Evolutionary conservation across 441 rosid genomes (phyloP).

Genomic region (Cnidoscolus chayamansa): DNA sequence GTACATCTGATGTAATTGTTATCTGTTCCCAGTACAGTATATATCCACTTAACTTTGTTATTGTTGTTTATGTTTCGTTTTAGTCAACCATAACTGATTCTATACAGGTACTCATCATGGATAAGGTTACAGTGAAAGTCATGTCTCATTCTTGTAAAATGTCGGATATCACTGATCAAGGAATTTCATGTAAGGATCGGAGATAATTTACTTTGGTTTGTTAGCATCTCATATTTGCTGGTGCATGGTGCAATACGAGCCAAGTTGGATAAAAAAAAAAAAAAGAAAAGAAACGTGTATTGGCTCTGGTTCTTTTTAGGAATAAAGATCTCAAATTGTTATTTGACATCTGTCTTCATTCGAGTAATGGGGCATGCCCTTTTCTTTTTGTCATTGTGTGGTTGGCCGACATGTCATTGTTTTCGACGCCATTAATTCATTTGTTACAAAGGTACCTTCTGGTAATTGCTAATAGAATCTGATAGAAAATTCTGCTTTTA

Average conservation of each 20-base stretch:
- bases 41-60: too few species aligned
- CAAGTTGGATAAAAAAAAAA: background rate
- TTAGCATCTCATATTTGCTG: background rate
- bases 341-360: background rate
- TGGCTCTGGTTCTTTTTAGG: background rate
- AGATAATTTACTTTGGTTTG: background rate
- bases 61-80: too few species aligned
- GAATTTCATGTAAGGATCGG: constrained; percentile 72
- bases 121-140: constrained; percentile 86
- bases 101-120: constrained; percentile 86
- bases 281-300: background rate
- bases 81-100: too few species aligned
- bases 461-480: constrained; percentile 8
- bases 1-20: constrained; percentile 28
- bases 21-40: too few species aligned
- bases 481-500: constrained; percentile 13
- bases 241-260: background rate
- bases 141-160: constrained; percentile 91
- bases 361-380: background rate
- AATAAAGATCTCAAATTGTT: background rate
- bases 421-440: background rate
- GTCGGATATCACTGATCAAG: constrained; percentile 96
- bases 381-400: background rate
- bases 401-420: constrained; percentile 1
- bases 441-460: background rate